Base-by-base conservation (phyloP, 495 filamentous ascomycete genomes). In the Podospora comata region DNA sequence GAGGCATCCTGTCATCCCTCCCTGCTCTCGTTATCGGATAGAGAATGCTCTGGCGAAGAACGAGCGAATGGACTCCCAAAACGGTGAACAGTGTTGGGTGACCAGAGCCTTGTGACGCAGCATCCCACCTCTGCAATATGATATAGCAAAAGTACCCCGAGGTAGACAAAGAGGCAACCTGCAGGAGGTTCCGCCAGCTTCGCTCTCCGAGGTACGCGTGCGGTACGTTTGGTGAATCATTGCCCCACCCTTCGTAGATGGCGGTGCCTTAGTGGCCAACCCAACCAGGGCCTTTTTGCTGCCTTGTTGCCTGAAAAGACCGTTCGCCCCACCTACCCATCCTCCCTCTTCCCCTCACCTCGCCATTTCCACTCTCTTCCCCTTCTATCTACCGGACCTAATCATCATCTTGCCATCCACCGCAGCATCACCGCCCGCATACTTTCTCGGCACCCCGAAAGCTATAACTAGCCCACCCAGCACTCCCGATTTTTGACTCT, bases 221-320 rank as follows among this genome's bases (percentile, higher is more conserved):
- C 34, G 61, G 61, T 63, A 63, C 61, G 15, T 2, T 13, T 4
- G 26, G 30, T 30, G 59, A 23, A 61, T 23, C 11, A 32, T 1
- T 16, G 23, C 9, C 30, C 61, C 27, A 19, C 32, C 61, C 32
- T 48, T 19, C 32, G 5, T 20, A 16, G 61, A n/a, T 32, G 15
- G 28, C 61, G 34, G 11, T 32, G 18, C 19, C 28, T 65, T 60
- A 71, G 39, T 68, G 69, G 69, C 55, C 61, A 57, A 15, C 9
- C 60, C 20, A 60, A 15, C 11, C 15, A 48, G 34, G 2, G 32
- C 11, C 7, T 18, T 34, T 18, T 73, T 39, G 67, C 28, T 75
- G 74, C 73, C 74, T 76, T 72, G 54, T 67, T 70, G 74, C 74
- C 74, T 74, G 53, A 71, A 55, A 27, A 26, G 20, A 28, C 64